These are phyloP conservation scores for Aaosphaeria pasadenensis DNA, from an alignment of 2,329 filamentous ascomycete genomes.

Conservation along the genomic window DNA sequence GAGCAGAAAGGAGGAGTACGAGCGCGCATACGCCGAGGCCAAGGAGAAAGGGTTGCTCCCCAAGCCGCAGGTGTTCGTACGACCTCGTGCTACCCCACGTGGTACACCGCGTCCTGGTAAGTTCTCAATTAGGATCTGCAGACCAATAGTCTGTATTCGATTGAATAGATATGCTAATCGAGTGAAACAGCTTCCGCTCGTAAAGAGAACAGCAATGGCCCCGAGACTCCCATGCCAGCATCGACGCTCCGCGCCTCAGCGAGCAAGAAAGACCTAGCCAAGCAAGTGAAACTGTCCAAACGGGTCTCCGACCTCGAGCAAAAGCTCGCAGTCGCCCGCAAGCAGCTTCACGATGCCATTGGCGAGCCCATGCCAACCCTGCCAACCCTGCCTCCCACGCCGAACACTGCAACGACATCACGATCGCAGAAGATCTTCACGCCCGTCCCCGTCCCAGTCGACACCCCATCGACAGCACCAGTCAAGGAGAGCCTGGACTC, in stretches of 20 bases:
- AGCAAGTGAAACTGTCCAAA: slow-evolving; percentile 57
- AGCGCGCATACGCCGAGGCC: slow-evolving; percentile 28
- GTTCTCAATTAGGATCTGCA: not conserved
- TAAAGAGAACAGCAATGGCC: not conserved
- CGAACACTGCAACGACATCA: slow-evolving; percentile 3
- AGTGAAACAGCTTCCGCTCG: slow-evolving; percentile 1
- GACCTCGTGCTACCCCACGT: slow-evolving; percentile 15
- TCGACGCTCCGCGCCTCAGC: slow-evolving; percentile 44
- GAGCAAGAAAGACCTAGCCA: slow-evolving; percentile 56
- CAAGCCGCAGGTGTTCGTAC: slow-evolving; percentile 29
- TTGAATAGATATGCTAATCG: not conserved
- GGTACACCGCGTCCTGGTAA: slow-evolving; percentile 7
- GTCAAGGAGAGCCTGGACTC: no score
- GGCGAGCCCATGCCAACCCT: slow-evolving; percentile 40
- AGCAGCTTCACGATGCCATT: slow-evolving; percentile 52
- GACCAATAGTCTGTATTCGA: not conserved
- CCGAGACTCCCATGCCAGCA: not conserved
- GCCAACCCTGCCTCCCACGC: slow-evolving; percentile 32
- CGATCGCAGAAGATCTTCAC: not conserved
- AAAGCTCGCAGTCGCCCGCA: slow-evolving; percentile 55
- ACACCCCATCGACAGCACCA: not conserved
- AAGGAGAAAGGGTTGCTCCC: slow-evolving; percentile 33
- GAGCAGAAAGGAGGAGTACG: slow-evolving; percentile 26
- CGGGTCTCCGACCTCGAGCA: slow-evolving; percentile 60
- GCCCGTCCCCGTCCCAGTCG: not conserved